Evolutionary conservation across 257 asterid genomes (phyloP).

Genomic region (Mitragyna speciosa): DNA sequence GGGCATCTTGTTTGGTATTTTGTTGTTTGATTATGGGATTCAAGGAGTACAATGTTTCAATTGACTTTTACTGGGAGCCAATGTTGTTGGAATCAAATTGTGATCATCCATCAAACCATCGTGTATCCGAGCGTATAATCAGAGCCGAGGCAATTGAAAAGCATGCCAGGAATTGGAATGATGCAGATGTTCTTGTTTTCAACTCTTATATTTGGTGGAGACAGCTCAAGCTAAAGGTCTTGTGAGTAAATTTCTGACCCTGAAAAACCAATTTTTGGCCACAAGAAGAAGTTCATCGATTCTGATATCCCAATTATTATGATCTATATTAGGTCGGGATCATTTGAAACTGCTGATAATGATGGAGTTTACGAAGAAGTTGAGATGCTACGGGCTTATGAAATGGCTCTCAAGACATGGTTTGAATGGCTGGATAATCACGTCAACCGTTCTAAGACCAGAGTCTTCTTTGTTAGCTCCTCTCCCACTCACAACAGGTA

Average conservation of each 20-base stretch:
- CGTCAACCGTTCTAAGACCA: slow-evolving; percentile 64
- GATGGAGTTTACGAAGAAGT: slow-evolving; percentile 35
- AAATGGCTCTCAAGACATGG: slow-evolving; percentile 68
- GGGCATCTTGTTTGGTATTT: no score
- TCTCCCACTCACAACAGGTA: slow-evolving; percentile 87
- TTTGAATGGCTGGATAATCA: slow-evolving; percentile 73
- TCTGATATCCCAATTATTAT: no score
- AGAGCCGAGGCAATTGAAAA: slow-evolving; percentile 62
- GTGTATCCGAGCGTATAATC: slow-evolving; percentile 67
- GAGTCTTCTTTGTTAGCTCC: slow-evolving; percentile 68
- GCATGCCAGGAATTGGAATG: slow-evolving; percentile 49
- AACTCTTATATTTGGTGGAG: slow-evolving; percentile 32
- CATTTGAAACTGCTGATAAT: slow-evolving; percentile 43
- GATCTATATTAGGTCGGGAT: slow-evolving; percentile 45
- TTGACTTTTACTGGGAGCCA: slow-evolving; percentile 90
- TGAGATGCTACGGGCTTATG: slow-evolving; percentile 45
- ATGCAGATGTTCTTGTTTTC: slow-evolving; percentile 50
- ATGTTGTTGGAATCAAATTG: slow-evolving; percentile 87
- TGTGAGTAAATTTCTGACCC: neutral
- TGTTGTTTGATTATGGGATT: no score
- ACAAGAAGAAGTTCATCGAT: no score
- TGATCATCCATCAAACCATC: slow-evolving; percentile 73
- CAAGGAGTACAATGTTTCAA: slow-evolving; percentile 77
- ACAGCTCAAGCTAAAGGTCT: slow-evolving; percentile 11
- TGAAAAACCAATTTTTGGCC: slow-evolving; percentile 3